Base-by-base conservation (phyloP, 2,329 filamentous ascomycete species). In the Talaromyces sp. region DNA sequence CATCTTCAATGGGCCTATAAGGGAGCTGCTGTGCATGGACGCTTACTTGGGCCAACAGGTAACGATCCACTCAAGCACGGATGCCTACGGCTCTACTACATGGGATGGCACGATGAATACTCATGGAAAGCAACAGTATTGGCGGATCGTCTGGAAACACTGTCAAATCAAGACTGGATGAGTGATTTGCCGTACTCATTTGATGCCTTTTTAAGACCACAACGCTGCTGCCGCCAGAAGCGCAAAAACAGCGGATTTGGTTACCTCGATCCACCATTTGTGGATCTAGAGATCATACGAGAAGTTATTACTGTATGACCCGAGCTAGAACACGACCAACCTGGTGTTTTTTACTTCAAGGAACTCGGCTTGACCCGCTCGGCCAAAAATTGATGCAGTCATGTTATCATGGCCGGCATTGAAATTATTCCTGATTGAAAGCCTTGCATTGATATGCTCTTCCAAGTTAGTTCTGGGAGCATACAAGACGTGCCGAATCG, bases 151-250 rank as follows among this genome's bases (percentile, higher is more conserved):
- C 8, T 62, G 22, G 37, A 43, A 5, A 19, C n/a, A 15, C 5
- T 61, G 8, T 47, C 45, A 43, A 31, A 17, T 27, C 27, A 19
- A 41, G 47, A 33, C 22, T 50, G 33, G 19, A 15, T n/a, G 47
- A 27, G 27, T 10, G 25, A 39, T 56, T 33, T 56, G 6, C 19
- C n/a, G 22, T 17, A 3, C 6, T 52, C 13, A 15, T 33, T 33
- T 52, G 33, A 22, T 25, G n/a, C 37, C 37, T 10, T 25, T 39
- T 56, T 7, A 31, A 25, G n/a, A 39, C n/a, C 33, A 22, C 6
- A 22, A 39, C 52, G 52, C 52, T 56, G 52, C 31, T 56, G 33
- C 52, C 52, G 33, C 52, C 52, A 37, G 33, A 56, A 56, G 52
- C 52, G 52, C 10, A 37, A 37, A 37, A 15, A 37, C 10, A 13